Conservation (phyloP, 1,284 basidiomycete species). For the Rhodotorula sp. region DNA sequence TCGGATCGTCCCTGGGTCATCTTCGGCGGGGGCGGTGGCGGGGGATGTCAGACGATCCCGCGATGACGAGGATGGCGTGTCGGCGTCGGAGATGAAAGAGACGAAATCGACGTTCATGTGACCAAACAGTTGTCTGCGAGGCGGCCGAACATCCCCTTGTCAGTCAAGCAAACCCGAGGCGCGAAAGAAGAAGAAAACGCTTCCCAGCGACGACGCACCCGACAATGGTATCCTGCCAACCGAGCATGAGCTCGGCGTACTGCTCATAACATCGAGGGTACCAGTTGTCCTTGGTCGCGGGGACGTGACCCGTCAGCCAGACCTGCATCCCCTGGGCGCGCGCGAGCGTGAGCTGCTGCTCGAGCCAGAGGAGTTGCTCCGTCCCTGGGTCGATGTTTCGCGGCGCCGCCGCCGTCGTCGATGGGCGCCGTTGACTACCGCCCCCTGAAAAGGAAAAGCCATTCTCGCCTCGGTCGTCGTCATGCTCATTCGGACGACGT, state of each 20-base stretch:
- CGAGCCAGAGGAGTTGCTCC: constrained; percentile 83
- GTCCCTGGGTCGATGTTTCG: constrained; percentile 71
- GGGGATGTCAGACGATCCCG: background rate
- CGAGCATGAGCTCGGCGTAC: constrained; percentile 75
- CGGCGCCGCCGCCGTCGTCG: constrained; percentile 30
- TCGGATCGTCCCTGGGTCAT: background rate
- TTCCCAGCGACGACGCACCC: constrained; percentile 52
- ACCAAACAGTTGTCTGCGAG: constrained; percentile 67
- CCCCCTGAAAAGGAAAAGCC: background rate
- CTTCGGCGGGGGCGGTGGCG: background rate
- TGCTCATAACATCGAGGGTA: constrained; percentile 53
- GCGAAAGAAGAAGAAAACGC: background rate
- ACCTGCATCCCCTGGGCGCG: constrained; percentile 75
- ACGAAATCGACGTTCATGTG: constrained; percentile 58
- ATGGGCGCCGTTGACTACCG: background rate
- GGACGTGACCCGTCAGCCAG: constrained; percentile 65
- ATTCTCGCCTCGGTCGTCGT: too few species aligned
- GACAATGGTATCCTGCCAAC: constrained; percentile 85
- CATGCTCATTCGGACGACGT: too few species aligned
- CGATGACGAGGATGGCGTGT: constrained; percentile 36
- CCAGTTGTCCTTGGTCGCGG: constrained; percentile 72
- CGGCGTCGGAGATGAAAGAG: constrained; percentile 50
- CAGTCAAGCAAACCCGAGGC: background rate
- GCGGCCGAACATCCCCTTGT: too few species aligned
- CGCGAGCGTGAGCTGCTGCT: constrained; percentile 73